Conservation (phyloP, 2,329 filamentous ascomycete genomes). For the Fusarium decemcellulare region DNA sequence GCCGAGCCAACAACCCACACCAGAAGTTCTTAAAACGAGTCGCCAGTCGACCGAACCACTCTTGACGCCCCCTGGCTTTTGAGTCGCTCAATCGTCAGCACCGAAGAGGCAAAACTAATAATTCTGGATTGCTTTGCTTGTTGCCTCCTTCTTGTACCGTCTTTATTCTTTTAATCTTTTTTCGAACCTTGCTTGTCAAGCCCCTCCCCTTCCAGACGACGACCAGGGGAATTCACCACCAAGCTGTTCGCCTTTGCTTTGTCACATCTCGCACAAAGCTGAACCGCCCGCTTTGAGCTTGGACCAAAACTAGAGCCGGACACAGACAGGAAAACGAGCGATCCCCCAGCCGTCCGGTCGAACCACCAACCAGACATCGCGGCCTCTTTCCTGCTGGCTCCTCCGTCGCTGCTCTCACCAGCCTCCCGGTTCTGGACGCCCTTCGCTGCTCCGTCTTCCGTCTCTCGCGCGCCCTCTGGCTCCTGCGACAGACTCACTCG, state of each 20-base stretch:
- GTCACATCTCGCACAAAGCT: slow-evolving; percentile 41
- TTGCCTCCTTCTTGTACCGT: slow-evolving; percentile 9
- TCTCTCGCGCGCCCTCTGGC: neutral
- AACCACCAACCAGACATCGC: slow-evolving; percentile 33
- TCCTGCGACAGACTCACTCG: slow-evolving; percentile 16
- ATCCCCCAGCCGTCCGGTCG: slow-evolving; percentile 26
- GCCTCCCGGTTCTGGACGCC: slow-evolving; percentile 30
- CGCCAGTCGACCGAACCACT: slow-evolving; percentile 45
- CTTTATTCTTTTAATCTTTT: slow-evolving; percentile 13
- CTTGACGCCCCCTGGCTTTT: slow-evolving; percentile 38
- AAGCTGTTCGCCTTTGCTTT: slow-evolving; percentile 18
- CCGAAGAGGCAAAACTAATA: slow-evolving; percentile 29
- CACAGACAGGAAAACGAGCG: slow-evolving; percentile 21
- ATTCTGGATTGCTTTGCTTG: slow-evolving; percentile 18
- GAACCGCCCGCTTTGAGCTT: slow-evolving; percentile 41
- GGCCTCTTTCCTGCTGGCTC: slow-evolving; percentile 15
- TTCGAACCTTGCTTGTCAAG: neutral
- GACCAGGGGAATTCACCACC: slow-evolving; percentile 7
- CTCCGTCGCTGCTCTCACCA: slow-evolving; percentile 25
- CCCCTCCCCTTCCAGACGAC: slow-evolving; percentile 3
- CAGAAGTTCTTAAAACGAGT: slow-evolving; percentile 40
- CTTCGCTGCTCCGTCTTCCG: slow-evolving; percentile 16
- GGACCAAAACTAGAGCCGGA: slow-evolving; percentile 33
- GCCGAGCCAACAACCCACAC: slow-evolving; percentile 41
- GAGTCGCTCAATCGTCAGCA: slow-evolving; percentile 24